Conservation (phyloP, 2,329 filamentous ascomycete species). For the Ophiostoma tasmaniense region DNA sequence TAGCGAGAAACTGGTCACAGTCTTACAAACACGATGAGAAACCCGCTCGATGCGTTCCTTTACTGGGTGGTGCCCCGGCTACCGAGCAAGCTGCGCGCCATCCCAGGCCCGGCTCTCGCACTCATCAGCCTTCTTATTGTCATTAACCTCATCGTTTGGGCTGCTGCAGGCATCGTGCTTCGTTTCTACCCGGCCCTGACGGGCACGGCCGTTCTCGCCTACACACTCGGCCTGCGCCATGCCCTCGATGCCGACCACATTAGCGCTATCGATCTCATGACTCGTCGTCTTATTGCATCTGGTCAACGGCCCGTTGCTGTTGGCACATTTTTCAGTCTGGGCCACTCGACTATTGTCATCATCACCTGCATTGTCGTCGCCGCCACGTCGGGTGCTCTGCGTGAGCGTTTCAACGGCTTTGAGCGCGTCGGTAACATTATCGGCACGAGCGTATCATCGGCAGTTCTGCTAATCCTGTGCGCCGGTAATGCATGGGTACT, state of each 20-base stretch:
- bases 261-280: conserved; percentile 87
- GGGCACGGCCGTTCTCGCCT: conserved; percentile 74
- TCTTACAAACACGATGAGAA: neutral
- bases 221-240: conserved; percentile 82
- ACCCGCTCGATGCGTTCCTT: conserved; percentile 6
- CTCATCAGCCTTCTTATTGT: conserved; percentile 44
- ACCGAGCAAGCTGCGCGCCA: conserved; percentile 24
- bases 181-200: conserved; percentile 54
- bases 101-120: conserved; percentile 31
- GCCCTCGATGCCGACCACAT: conserved; percentile 95
- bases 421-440: conserved; percentile 76
- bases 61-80: conserved; percentile 17
- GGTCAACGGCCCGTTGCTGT: conserved; percentile 84
- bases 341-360: conserved; percentile 88
- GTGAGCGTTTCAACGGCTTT: conserved; percentile 73
- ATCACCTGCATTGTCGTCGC: conserved; percentile 87
- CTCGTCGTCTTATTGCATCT: conserved; percentile 73
- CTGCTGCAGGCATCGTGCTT: conserved; percentile 43
- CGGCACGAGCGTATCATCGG: conserved; percentile 77
- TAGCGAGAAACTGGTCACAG: neutral
- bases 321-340: conserved; percentile 87
- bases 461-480: conserved; percentile 74
- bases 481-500: conserved; percentile 80
- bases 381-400: conserved; percentile 76
- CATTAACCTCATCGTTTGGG: conserved; percentile 49